Evolutionary conservation across 768 basidiomycete species (phyloP).

Genomic region (Collybiopsis luxurians): DNA sequence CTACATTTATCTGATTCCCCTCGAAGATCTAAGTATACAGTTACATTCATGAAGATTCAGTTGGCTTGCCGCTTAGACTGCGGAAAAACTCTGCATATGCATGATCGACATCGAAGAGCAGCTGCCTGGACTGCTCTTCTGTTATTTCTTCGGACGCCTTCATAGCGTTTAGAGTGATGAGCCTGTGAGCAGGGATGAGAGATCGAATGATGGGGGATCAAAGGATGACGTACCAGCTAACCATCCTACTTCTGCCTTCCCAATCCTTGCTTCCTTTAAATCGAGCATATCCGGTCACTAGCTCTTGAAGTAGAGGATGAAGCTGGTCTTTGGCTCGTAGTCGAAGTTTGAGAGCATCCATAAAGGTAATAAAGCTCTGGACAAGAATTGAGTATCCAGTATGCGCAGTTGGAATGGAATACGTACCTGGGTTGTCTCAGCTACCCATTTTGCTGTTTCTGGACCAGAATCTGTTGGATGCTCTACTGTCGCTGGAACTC

Average conservation of each 20-base stretch:
- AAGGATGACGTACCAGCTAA: constrained; percentile 69
- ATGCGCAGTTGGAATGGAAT: background rate
- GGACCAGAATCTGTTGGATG: constrained; percentile 91
- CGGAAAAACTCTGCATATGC: constrained; percentile 94
- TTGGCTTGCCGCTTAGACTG: constrained; percentile 46
- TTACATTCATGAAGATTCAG: background rate
- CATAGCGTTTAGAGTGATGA: constrained; percentile 96
- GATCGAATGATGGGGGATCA: background rate
- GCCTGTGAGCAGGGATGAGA: constrained; percentile 43
- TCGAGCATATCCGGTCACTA: constrained; percentile 91
- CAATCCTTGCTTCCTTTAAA: constrained; percentile 96
- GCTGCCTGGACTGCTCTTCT: constrained; percentile 93
- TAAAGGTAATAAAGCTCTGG: constrained; percentile 96
- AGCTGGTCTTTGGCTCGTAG: constrained; percentile 97
- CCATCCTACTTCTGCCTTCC: constrained; percentile 93
- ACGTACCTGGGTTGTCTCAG: constrained; percentile 90
- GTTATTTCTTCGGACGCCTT: constrained; percentile 95
- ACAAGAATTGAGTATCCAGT: background rate
- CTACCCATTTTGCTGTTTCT: constrained; percentile 96
- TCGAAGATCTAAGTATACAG: background rate
- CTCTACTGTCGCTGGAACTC: constrained; percentile 95
- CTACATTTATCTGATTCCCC: too few species aligned
- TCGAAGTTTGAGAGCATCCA: constrained; percentile 93
- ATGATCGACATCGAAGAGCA: constrained; percentile 95
- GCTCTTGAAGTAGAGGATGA: constrained; percentile 90